phyloP scores from a whole-genome alignment of 371 early-diverging fungal species.

The Mortierella sp. region DNA sequence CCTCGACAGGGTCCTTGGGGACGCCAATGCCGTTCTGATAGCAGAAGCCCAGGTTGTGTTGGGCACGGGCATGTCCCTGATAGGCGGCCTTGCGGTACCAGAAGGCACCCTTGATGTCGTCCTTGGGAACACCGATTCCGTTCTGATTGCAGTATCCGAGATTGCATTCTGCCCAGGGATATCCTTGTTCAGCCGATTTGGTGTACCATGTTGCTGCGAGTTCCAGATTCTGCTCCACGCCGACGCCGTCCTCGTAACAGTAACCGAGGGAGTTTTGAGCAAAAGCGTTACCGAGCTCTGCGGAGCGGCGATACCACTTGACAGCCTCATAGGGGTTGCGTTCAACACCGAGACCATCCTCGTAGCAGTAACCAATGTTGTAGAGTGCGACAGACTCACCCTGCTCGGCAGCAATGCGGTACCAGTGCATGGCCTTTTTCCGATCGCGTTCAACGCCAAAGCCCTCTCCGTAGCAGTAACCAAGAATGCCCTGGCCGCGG shows the following conservation, averaged over 20 bases:
- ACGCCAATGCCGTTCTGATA: constrained; percentile 87
- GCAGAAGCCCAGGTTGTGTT: constrained; percentile 84
- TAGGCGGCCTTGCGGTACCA: constrained; percentile 79
- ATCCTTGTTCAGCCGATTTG: constrained; percentile 77
- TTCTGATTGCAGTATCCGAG: constrained; percentile 81
- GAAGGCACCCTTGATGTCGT: constrained; percentile 64
- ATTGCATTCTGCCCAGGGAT: constrained; percentile 83
- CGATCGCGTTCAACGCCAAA: constrained; percentile 71
- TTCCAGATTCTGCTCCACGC: constrained; percentile 68
- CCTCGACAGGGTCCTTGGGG: constrained; percentile 61
- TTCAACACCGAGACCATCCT: constrained; percentile 82
- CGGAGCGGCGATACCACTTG: constrained; percentile 74
- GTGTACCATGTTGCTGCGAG: constrained; percentile 80
- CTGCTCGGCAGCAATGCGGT: constrained; percentile 75
- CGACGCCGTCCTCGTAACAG: constrained; percentile 87
- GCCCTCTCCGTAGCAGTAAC: constrained; percentile 84
- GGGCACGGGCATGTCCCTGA: constrained; percentile 65
- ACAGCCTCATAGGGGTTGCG: constrained; percentile 74
- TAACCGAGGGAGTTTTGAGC: constrained; percentile 86
- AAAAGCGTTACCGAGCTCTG: constrained; percentile 71
- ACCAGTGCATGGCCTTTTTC: constrained; percentile 82
- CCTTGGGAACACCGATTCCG: constrained; percentile 74
- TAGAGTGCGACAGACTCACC: constrained; percentile 78
- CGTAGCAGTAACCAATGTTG: constrained; percentile 80
- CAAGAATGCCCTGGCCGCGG: constrained; percentile 83